A percentile compares a stretch with the other conserved stretches of the same genome.
These are phyloP conservation scores for Pezicula neosporulosa DNA, from an alignment of 2,329 filamentous ascomycete species.

Conservation along the genomic window DNA sequence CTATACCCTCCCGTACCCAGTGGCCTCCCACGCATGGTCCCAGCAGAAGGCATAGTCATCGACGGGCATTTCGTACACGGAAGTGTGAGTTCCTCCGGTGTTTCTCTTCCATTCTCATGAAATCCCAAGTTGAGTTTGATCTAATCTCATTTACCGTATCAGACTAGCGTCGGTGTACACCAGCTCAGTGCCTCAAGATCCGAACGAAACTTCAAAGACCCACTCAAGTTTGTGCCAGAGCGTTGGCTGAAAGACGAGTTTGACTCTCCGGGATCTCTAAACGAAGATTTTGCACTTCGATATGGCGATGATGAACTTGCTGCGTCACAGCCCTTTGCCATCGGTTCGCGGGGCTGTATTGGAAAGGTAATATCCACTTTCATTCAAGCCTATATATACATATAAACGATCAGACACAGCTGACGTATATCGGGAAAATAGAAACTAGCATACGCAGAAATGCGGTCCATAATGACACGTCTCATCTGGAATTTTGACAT, in stretches of 20 bases:
- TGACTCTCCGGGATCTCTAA: background rate
- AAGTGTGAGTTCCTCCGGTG: conserved; percentile 1
- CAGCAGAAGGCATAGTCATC: conserved; percentile 13
- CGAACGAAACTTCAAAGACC: conserved; percentile 17
- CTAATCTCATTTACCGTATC: background rate
- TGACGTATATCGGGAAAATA: conserved; percentile 3
- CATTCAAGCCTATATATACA: background rate
- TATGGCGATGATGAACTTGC: conserved; percentile 8
- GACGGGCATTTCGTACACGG: conserved; percentile 10
- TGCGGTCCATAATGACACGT: conserved; percentile 13
- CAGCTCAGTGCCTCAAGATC: conserved; percentile 5
- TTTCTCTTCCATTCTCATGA: background rate
- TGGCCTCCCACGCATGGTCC: conserved; percentile 9
- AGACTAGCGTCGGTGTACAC: conserved; percentile 2
- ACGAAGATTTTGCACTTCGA: background rate
- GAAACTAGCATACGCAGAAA: conserved; percentile 16
- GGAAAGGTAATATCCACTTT: conserved; percentile 7
- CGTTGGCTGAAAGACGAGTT: conserved; percentile 29
- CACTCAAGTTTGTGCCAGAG: conserved; percentile 13
- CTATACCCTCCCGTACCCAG: conserved; percentile 30
- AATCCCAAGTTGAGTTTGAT: background rate
- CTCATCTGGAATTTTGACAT: conserved; percentile 18
- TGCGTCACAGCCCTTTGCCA: conserved; percentile 7
- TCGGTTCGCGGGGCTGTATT: conserved; percentile 6
- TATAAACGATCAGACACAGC: background rate